Evolutionary conservation across 371 early-diverging fungal genomes (phyloP).

Genomic region (Zancudomyces culisetae): DNA sequence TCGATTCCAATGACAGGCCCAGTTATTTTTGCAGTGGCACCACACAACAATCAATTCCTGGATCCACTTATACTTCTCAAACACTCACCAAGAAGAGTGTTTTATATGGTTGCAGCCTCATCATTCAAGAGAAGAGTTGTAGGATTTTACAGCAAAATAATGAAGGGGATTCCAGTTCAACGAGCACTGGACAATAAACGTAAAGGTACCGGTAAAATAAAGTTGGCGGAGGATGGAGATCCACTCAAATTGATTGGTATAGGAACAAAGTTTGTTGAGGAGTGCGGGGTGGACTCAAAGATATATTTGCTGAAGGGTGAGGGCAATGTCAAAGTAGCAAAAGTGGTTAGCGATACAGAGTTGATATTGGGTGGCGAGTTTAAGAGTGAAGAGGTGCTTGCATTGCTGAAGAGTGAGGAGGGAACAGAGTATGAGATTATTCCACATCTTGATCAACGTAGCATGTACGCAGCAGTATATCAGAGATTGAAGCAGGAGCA

Average conservation of each 20-base stretch:
- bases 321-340: constrained; percentile 46
- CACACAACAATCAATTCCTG: constrained; percentile 93
- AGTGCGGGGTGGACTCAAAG: constrained; percentile 36
- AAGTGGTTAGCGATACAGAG: constrained; percentile 64
- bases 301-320: constrained; percentile 38
- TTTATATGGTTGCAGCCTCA: constrained; percentile 65
- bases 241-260: constrained; percentile 45
- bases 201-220: constrained; percentile 47
- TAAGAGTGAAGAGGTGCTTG: constrained; percentile 40
- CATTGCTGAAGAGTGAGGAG: constrained; percentile 29
- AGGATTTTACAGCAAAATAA: constrained; percentile 55
- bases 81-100: constrained; percentile 54
- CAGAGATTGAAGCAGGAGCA: constrained; percentile 48
- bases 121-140: constrained; percentile 63
- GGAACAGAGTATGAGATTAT: constrained; percentile 50
- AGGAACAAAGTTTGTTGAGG: constrained; percentile 44
- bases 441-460: constrained; percentile 76
- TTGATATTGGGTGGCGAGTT: constrained; percentile 39
- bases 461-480: constrained; percentile 66
- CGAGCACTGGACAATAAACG: constrained; percentile 77
- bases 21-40: constrained; percentile 85
- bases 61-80: constrained; percentile 70
- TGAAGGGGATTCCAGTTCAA: constrained; percentile 72
- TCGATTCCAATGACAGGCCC: constrained; percentile 67
- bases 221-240: constrained; percentile 33